These are phyloP conservation scores for Scenedesmus sp. DNA, from an alignment of 163 green algal genomes.

Conservation along the genomic window DNA sequence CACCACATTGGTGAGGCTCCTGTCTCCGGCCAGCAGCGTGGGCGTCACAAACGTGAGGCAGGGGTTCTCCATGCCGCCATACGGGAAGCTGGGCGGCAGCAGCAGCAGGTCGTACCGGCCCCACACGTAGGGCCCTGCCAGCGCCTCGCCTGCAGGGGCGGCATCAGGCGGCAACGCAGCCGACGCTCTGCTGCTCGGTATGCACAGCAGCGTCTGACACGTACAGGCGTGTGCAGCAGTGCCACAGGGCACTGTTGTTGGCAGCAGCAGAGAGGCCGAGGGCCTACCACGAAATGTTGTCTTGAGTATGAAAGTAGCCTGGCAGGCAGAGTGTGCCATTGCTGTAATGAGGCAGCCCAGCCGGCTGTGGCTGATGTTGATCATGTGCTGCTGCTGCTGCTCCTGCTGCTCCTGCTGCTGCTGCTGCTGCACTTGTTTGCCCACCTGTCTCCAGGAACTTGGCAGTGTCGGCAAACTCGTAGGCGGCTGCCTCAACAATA, in stretches of 20 bases:
- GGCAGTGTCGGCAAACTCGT: conserved; percentile 94
- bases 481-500: conserved; percentile 84
- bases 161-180: neutral
- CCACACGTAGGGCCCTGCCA: conserved; percentile 95
- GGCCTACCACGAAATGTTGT: too few species aligned
- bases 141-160: conserved; percentile 72
- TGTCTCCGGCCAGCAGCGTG: conserved; percentile 93
- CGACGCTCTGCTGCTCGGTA: too few species aligned
- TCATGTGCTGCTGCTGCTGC: neutral
- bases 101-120: conserved; percentile 95
- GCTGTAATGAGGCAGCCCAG: too few species aligned
- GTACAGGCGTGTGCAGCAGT: too few species aligned
- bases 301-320: too few species aligned
- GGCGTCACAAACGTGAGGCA: conserved; percentile 95
- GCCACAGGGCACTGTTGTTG: too few species aligned
- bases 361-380: neutral
- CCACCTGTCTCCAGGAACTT: conserved; percentile 86
- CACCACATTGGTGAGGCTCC: conserved; percentile 86
- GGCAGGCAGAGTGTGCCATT: too few species aligned
- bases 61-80: conserved; percentile 89
- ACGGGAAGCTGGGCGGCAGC: conserved; percentile 86
- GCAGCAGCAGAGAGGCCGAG: too few species aligned
- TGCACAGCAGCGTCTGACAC: neutral
- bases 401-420: neutral
- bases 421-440: neutral